Evolutionary conservation across 164 flowering plant genomes (phyloP).

Genomic region (Cinnamomum chago): DNA sequence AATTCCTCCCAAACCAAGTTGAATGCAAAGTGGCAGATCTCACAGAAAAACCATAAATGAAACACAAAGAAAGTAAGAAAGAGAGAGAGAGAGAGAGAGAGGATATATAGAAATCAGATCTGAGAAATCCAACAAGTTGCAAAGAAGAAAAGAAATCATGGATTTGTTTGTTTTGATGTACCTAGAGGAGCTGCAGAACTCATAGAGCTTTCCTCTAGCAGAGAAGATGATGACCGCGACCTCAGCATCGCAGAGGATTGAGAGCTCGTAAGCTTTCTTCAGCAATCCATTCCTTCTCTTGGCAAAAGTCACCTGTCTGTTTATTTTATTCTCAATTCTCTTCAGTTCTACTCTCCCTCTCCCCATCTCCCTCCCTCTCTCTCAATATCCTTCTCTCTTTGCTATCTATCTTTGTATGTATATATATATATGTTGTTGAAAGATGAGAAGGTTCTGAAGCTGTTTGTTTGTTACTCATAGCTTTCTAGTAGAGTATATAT

Average conservation of each 20-base stretch:
- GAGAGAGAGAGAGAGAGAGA: too few relatives aligned
- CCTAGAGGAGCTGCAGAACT: slow-evolving; percentile 23
- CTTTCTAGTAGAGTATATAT: neutral
- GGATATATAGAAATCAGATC: too few relatives aligned
- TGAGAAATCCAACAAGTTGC: too few relatives aligned
- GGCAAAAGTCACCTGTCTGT: slow-evolving; percentile 18
- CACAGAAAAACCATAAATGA: too few relatives aligned
- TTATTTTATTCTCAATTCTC: slow-evolving; percentile 25
- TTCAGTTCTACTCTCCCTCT: slow-evolving; percentile 25
- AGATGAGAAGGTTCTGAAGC: too few relatives aligned
- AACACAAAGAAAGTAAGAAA: too few relatives aligned
- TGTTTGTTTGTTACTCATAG: too few relatives aligned
- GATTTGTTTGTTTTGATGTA: neutral
- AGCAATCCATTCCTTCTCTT: slow-evolving; percentile 18
- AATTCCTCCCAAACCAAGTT: too few relatives aligned
- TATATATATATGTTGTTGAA: too few relatives aligned
- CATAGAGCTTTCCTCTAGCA: slow-evolving; percentile 20
- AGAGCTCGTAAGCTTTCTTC: slow-evolving; percentile 16
- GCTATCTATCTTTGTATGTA: slow-evolving; percentile 1
- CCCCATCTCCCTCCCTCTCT: slow-evolving; percentile 15
- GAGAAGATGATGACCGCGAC: slow-evolving; percentile 26
- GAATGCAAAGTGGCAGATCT: too few relatives aligned
- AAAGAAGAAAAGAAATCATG: neutral
- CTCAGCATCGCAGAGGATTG: slow-evolving; percentile 17
- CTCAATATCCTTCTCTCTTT: neutral